Conservation (phyloP, 2,329 filamentous ascomycete species). For the Arthrocladium fulminans region DNA sequence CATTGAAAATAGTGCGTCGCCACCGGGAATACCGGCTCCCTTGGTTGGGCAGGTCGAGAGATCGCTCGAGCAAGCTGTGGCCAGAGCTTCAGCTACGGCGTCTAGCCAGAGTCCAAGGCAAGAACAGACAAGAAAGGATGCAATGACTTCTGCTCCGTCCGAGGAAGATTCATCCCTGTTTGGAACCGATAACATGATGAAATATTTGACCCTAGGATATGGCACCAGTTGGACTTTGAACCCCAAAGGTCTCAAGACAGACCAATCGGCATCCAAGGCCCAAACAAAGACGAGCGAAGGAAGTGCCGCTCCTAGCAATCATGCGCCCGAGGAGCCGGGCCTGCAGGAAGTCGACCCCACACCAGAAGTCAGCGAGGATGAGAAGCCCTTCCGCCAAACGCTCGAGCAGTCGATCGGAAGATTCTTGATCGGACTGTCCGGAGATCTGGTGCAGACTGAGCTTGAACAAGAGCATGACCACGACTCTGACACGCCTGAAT, state of each 20-base stretch:
- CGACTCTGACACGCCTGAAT: constrained; percentile 15
- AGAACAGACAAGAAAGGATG: constrained; percentile 15
- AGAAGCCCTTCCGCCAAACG: constrained; percentile 19
- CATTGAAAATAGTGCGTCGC: constrained; percentile 19
- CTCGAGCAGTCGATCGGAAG: constrained; percentile 26
- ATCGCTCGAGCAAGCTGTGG: constrained; percentile 18
- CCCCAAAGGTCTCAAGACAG: constrained; percentile 22
- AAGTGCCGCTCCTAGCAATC: not conserved
- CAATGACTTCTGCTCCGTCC: constrained; percentile 16
- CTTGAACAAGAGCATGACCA: constrained; percentile 28
- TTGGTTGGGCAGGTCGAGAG: constrained; percentile 28
- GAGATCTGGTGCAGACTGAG: constrained; percentile 32
- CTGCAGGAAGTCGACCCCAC: constrained; percentile 18
- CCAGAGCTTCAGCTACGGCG: constrained; percentile 9
- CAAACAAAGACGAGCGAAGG: not conserved
- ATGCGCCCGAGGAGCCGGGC: constrained; percentile 5
- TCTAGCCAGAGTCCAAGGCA: not conserved
- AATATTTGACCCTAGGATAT: constrained; percentile 43
- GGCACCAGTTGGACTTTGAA: constrained; percentile 40
- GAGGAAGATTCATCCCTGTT: constrained; percentile 26
- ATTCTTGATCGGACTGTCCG: constrained; percentile 37
- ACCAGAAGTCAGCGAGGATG: constrained; percentile 20
- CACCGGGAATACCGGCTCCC: constrained; percentile 38
- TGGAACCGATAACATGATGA: constrained; percentile 39
- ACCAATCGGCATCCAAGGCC: not conserved